These are phyloP conservation scores for Royoungia palumana DNA, from an alignment of 768 basidiomycete species.

Conservation along the genomic window DNA sequence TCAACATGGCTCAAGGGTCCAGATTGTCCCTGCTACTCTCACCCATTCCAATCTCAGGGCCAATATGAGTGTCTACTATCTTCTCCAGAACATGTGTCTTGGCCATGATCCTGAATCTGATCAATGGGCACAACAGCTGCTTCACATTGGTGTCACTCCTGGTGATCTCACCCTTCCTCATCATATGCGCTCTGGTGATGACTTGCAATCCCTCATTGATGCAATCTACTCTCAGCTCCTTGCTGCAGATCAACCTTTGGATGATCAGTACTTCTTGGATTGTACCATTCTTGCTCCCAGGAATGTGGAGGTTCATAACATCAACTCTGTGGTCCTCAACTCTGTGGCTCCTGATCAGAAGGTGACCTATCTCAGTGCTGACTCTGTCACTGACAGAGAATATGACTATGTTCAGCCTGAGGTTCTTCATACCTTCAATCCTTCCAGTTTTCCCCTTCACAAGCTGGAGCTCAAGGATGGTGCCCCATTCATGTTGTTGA, in stretches of 20 bases:
- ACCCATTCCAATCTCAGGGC: neutral
- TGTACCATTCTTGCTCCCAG: constrained; percentile 28
- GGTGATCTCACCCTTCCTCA: constrained; percentile 23
- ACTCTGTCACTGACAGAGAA: too few species aligned
- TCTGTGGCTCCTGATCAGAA: neutral
- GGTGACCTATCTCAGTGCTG: neutral
- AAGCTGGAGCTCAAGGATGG: constrained; percentile 32
- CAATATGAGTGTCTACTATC: constrained; percentile 23
- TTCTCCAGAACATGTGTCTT: constrained; percentile 42
- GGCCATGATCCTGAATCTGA: constrained; percentile 26
- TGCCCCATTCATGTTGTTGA: constrained; percentile 39
- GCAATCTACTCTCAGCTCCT: too few species aligned
- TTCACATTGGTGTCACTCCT: constrained; percentile 19
- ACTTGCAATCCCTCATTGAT: constrained; percentile 22
- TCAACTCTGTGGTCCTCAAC: constrained; percentile 30
- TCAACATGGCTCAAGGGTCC: too few species aligned
- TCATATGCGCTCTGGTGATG: constrained; percentile 25
- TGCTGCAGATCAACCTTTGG: constrained; percentile 10
- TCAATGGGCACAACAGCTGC: too few species aligned
- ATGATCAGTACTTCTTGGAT: constrained; percentile 28
- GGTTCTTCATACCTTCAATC: too few species aligned
- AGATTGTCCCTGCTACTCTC: too few species aligned
- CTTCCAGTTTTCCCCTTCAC: too few species aligned
- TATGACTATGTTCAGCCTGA: too few species aligned
- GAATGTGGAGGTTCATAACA: constrained; percentile 30